Conservation (phyloP, 495 filamentous ascomycete genomes). For the Aspergillus egyptiacus region DNA sequence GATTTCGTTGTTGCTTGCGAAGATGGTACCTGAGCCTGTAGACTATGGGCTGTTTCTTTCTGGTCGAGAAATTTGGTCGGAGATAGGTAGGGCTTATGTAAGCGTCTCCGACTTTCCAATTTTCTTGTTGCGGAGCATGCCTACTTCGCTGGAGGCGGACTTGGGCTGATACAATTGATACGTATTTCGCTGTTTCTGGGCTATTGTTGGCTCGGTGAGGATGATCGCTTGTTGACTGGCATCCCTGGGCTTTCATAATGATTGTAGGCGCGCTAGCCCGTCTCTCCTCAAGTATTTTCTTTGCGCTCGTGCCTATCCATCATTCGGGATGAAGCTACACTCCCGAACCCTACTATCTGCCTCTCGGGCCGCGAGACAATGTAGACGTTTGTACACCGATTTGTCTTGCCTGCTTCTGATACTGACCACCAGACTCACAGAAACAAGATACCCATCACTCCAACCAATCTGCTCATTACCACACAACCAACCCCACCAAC, state of each 20-base stretch:
- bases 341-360: conserved; percentile 22
- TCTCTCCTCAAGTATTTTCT: conserved; percentile 1
- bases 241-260: conserved; percentile 13
- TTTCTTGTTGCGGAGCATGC: neutral
- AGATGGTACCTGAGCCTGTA: no score
- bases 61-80: conserved; percentile 14
- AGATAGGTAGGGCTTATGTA: conserved; percentile 11
- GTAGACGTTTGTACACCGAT: conserved; percentile 5
- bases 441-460: neutral
- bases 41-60: no score
- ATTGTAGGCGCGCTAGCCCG: conserved; percentile 4
- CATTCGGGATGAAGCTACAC: conserved; percentile 31
- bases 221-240: neutral
- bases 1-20: neutral
- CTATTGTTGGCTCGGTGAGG: neutral
- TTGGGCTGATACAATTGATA: neutral
- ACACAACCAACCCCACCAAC: neutral
- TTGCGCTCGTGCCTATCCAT: conserved; percentile 4
- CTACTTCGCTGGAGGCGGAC: neutral
- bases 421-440: neutral
- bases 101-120: conserved; percentile 11
- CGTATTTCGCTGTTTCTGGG: neutral
- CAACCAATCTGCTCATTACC: neutral
- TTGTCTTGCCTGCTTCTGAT: neutral
- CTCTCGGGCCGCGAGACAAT: conserved; percentile 7